Evolutionary conservation across 305 asterid species (phyloP), one percentile per base, ranked within the genome.

Genomic region (Fraxinus latifolia): DNA sequence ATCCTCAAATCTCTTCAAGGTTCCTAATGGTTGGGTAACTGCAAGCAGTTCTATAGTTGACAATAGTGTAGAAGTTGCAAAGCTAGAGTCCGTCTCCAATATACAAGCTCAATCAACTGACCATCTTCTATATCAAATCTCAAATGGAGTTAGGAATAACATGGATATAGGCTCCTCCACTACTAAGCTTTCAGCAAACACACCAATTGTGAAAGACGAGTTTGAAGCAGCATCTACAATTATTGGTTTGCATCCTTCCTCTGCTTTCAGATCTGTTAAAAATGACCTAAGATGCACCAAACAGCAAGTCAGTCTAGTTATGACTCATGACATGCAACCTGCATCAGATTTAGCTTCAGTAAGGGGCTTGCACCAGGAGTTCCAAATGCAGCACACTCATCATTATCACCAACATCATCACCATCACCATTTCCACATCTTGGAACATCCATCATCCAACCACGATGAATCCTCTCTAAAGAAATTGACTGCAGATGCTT

Each of bases 161-260:
- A 84, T 87, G 44, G 97, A 89, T 84, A 87, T 89, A 91, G 93
- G 94, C 72, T 94, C 97, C 77, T 83, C 94, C 37, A 89, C 91
- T 39, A 84, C 90, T 82, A 91, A 85, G 53, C 88, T 90, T 85
- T 81, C 85, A 62, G 82, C 31, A 14, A 83, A 80, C 31, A 85
- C 81, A 60, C 55, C 81, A 68, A n/a, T 53, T 12, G 73, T 84
- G 68, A 79, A 84, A 75, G 90, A 86, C 79, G 86, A 86, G 83
- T 87, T 90, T 23, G 91, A 92, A 86, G 92, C 91, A 82, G 90
- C 92, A 82, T 89, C 92, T 3, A 73, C 89, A 78, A 83, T 86
- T 55, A 84, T 8, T 65, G 15, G 34, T 25, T 65, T 25, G 72
- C 34, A 84, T 76, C 81, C 88, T 73, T 88, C 90, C 80, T 91